These are phyloP conservation scores for Tuber umbilicatum DNA, from an alignment of 495 filamentous ascomycete genomes.

Conservation along the genomic window DNA sequence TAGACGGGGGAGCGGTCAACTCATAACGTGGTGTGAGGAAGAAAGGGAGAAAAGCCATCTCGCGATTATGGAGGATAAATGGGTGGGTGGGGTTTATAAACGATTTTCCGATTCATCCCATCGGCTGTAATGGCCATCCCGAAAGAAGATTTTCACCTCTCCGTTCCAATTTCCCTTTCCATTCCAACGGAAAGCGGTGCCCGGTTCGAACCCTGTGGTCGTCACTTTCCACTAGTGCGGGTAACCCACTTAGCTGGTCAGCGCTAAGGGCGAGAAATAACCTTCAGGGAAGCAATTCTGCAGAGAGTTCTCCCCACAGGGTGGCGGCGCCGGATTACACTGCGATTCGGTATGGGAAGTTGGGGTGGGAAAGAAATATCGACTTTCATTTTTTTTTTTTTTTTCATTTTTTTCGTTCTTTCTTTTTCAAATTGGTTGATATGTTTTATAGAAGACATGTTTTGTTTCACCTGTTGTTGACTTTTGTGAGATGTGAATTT, in stretches of 20 bases:
- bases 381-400: constrained; percentile 31
- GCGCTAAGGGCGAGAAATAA: constrained; percentile 39
- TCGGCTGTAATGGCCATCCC: constrained; percentile 32
- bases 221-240: constrained; percentile 29
- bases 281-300: constrained; percentile 42
- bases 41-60: background rate
- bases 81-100: background rate
- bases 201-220: constrained; percentile 42
- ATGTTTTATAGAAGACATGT: background rate
- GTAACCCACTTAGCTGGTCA: constrained; percentile 34
- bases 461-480: background rate
- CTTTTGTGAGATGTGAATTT: background rate
- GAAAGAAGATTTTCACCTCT: constrained; percentile 36
- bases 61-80: too few species aligned
- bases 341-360: constrained; percentile 36
- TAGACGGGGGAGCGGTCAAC: too few species aligned
- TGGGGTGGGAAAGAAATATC: constrained; percentile 26
- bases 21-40: background rate
- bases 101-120: background rate
- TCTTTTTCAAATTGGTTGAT: background rate
- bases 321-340: constrained; percentile 40
- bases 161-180: constrained; percentile 34
- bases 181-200: constrained; percentile 37
- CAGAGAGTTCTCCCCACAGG: constrained; percentile 41
- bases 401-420: background rate